These are phyloP conservation scores for Peronospora destructor DNA, from an alignment of 352 stramenopile genomes.

Conservation along the genomic window DNA sequence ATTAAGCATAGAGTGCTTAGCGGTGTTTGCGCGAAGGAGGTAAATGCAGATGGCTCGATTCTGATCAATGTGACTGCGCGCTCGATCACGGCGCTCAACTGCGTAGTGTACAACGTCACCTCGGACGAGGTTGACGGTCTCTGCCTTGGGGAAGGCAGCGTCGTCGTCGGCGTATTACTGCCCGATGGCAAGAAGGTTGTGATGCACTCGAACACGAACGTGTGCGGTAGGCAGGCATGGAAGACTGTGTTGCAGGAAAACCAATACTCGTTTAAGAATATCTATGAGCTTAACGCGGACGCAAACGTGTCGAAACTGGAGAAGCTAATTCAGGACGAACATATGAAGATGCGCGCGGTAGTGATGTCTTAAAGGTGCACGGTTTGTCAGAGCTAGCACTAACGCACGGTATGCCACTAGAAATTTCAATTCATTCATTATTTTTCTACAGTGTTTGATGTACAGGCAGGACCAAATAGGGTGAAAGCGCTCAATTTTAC, in stretches of 20 bases:
- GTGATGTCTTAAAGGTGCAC: constrained; percentile 46
- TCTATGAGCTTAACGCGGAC: constrained; percentile 91
- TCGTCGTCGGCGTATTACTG: constrained; percentile 91
- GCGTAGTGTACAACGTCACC: constrained; percentile 97
- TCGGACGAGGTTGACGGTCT: constrained; percentile 87
- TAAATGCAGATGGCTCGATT: constrained; percentile 92
- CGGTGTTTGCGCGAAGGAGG: constrained; percentile 81
- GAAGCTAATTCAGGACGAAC: constrained; percentile 79
- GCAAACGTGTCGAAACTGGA: constrained; percentile 82
- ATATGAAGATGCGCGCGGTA: constrained; percentile 68
- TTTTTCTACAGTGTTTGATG: background rate
- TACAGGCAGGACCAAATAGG: too few relatives aligned
- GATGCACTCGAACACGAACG: constrained; percentile 88
- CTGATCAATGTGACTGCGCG: constrained; percentile 97
- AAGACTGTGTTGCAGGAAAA: constrained; percentile 91
- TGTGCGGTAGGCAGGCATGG: constrained; percentile 92
- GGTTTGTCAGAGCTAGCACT: constrained; percentile 17
- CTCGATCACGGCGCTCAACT: constrained; percentile 91
- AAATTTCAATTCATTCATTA: background rate
- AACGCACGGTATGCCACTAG: constrained; percentile 5
- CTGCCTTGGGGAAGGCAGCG: constrained; percentile 87
- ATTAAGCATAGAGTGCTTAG: constrained; percentile 86
- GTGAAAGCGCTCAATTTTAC: too few relatives aligned
- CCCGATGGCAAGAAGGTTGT: constrained; percentile 88
- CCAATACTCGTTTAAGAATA: constrained; percentile 91